Evolutionary conservation across 257 asterid genomes (phyloP).

Genomic region (Fraxinus cuspidata): DNA sequence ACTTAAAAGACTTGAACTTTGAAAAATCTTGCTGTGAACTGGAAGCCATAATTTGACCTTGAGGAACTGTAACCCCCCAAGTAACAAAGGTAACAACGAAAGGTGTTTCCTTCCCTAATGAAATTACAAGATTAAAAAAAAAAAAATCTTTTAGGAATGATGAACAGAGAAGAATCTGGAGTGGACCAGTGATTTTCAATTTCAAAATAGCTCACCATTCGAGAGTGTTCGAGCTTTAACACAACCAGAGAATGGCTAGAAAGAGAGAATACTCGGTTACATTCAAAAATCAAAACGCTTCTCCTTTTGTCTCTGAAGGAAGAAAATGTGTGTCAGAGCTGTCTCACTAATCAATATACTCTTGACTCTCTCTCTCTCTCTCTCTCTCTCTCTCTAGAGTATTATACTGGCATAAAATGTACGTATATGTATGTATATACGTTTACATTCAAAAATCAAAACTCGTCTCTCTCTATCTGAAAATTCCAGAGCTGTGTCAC

Average conservation of each 20-base stretch:
- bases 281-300: constrained; percentile 44
- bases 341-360: constrained; percentile 16
- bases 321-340: constrained; percentile 52
- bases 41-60: not conserved
- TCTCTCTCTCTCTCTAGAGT: not conserved
- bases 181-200: not conserved
- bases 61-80: not conserved
- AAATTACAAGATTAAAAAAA: constrained; percentile 16
- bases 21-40: not conserved
- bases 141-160: constrained; percentile 1
- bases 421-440: not conserved
- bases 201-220: constrained; percentile 31
- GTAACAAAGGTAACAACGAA: constrained; percentile 1
- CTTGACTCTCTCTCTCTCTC: constrained; percentile 1
- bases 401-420: not conserved
- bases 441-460: not conserved
- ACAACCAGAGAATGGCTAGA: constrained; percentile 13
- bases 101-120: constrained; percentile 15
- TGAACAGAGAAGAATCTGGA: constrained; percentile 10
- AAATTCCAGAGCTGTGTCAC: constrained; percentile 47
- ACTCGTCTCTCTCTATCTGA: constrained; percentile 18
- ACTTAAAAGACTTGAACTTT: not conserved
- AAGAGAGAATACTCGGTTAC: constrained; percentile 29
- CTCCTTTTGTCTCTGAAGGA: constrained; percentile 30
- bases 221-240: constrained; percentile 22